phyloP scores from a whole-genome alignment of 2,329 filamentous ascomycete genomes.

The Chaetomium sp. region DNA sequence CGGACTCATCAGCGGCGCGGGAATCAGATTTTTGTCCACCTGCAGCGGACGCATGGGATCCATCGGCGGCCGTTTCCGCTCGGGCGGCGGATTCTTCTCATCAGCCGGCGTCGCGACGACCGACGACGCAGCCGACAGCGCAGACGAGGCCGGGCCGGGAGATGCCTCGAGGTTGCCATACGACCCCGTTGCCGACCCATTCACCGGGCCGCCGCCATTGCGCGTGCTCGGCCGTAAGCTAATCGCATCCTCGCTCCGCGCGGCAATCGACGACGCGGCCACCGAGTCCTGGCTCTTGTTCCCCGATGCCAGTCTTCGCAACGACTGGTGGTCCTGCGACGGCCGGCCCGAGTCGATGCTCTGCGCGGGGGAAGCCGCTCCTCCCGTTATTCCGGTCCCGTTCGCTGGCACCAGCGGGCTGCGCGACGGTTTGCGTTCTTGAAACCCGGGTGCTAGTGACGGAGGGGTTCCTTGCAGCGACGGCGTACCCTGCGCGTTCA shows the following conservation, averaged over 20 bases:
- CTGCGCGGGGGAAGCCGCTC: slow-evolving; percentile 41
- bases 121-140: too few relatives aligned
- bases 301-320: slow-evolving; percentile 42
- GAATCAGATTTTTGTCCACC: slow-evolving; percentile 48
- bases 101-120: slow-evolving; percentile 24
- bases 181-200: slow-evolving; percentile 23
- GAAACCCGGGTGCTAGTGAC: slow-evolving; percentile 1
- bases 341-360: slow-evolving; percentile 45
- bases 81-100: slow-evolving; percentile 46
- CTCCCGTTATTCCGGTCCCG: slow-evolving; percentile 16
- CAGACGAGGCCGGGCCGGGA: background rate
- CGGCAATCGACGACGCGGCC: slow-evolving; percentile 38
- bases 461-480: background rate
- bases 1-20: slow-evolving; percentile 51
- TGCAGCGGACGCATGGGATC: slow-evolving; percentile 47
- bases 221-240: slow-evolving; percentile 48
- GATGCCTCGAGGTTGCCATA: slow-evolving; percentile 25
- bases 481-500: slow-evolving; percentile 9
- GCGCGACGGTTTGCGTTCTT: slow-evolving; percentile 26
- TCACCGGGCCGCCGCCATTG: slow-evolving; percentile 32
- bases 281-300: slow-evolving; percentile 56
- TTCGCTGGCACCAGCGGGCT: slow-evolving; percentile 20
- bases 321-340: slow-evolving; percentile 35
- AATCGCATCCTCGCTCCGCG: slow-evolving; percentile 45
- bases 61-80: slow-evolving; percentile 62